Evolutionary conservation across 163 green algal genomes (phyloP).

Genomic region (Scenedesmus sp.): DNA sequence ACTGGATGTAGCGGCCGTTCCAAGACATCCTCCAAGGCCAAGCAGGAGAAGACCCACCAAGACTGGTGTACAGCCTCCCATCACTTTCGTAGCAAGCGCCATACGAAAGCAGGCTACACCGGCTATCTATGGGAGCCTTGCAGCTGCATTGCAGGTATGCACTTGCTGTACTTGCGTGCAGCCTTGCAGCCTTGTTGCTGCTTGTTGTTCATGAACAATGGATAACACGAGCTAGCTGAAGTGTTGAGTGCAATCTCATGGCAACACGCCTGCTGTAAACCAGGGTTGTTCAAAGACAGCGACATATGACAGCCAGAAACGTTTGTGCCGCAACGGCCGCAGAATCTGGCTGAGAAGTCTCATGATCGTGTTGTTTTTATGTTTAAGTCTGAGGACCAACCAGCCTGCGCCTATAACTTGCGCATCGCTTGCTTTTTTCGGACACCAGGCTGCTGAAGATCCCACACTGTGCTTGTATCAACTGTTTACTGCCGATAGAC

Average conservation of each 20-base stretch:
- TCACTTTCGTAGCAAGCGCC: neutral
- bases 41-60: conserved; percentile 2
- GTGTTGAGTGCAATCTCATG: neutral
- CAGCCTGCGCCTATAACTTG: neutral
- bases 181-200: neutral
- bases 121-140: neutral
- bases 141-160: neutral
- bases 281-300: conserved; percentile 11
- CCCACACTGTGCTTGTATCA: neutral
- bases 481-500: neutral
- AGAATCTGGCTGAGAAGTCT: neutral
- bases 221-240: no score
- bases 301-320: neutral
- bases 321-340: neutral
- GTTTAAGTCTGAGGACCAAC: neutral
- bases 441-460: neutral
- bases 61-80: neutral
- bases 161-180: neutral
- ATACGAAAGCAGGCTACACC: neutral
- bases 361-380: neutral
- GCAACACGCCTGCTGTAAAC: neutral
- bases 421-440: neutral
- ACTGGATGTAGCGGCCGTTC: neutral
- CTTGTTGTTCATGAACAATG: neutral
- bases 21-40: neutral